phyloP scores from a whole-genome alignment of 805 yeast genomes.

The Metschnikowia gruessii region DNA sequence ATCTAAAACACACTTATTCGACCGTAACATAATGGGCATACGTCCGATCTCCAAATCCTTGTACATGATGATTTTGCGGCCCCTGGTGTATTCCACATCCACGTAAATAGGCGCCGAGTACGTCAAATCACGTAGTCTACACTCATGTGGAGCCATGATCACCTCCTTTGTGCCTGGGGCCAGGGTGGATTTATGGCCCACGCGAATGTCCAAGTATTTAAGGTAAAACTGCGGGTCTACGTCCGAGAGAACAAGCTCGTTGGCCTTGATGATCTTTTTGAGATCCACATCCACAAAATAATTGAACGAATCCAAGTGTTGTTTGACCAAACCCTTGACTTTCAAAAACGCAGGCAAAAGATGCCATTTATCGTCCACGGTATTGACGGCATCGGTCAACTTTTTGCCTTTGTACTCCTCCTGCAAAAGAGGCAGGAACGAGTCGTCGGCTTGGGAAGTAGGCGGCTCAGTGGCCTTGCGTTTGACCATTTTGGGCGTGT shows the following conservation, averaged over 20 bases:
- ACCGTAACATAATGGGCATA: constrained; percentile 98
- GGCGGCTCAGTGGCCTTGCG: constrained; percentile 14
- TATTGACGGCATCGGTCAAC: constrained; percentile 80
- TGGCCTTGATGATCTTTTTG: constrained; percentile 88
- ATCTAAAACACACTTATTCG: constrained; percentile 83
- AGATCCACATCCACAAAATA: constrained; percentile 92
- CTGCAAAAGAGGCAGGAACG: constrained; percentile 72
- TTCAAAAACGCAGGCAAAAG: constrained; percentile 91
- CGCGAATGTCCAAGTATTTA: constrained; percentile 88
- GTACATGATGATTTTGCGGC: constrained; percentile 85
- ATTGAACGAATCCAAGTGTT: constrained; percentile 97
- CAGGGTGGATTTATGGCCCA: constrained; percentile 73
- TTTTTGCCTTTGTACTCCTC: constrained; percentile 84
- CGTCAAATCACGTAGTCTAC: constrained; percentile 89
- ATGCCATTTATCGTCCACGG: constrained; percentile 97
- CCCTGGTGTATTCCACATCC: constrained; percentile 96
- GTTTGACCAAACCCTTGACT: constrained; percentile 94
- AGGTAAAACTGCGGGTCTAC: constrained; percentile 96
- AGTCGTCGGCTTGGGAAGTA: constrained; percentile 42
- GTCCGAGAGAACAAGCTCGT: constrained; percentile 83
- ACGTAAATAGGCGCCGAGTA: constrained; percentile 95
- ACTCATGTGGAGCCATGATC: constrained; percentile 85
- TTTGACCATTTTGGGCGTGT: constrained; percentile 14
- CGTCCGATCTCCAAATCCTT: constrained; percentile 92
- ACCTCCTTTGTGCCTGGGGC: constrained; percentile 52